Evolutionary conservation across 129 eudicot species (phyloP), one percentile per base, ranked within the genome.

Genomic region (sunflower (Helianthus annuus)): DNA sequence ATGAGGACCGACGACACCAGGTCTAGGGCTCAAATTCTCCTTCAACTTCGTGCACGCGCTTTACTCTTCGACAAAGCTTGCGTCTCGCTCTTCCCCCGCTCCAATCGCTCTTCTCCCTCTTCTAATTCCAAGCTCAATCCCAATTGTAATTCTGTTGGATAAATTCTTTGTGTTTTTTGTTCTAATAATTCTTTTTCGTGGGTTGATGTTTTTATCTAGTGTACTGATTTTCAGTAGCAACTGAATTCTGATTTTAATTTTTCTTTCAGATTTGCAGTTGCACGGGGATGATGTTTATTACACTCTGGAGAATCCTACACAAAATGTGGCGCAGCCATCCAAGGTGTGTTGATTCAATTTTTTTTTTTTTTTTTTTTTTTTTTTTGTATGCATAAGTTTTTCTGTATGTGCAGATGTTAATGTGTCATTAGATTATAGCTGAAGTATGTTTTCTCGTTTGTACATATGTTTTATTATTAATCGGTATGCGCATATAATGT

Each of bases 31-130:
- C 93, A 85, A 71, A 81, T 95, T 76, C 89, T 81, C 5, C 91
- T 95, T 42, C 97, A 91, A 81, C 93, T 95, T 70, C 92, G 97
- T 40, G 97, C 71, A 10, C 96, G 99, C n/a, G 99, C 99, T 68
- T 96, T 95, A 61, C 88, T 95, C 53, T 95, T 95, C 70, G 99
- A 95, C 16, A 95, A 95, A 78, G 96, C 96, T 12, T 79, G 90
- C 11, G 74, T 88, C 3, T 73, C 88, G 24, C 89, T 89, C 67
- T 84, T 78, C 63, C 79, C 84, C 19, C 79, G 45, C 13, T 65
- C 82, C 49, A 67, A 88, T 12, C 52, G 63, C 0, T 40, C 80
- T 2, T 55, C 75, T 15, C 42, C 91, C 4, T 57, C 88, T n/a
- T 10, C 86, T 7, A 69, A 90, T 70, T 80, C 96, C 4, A 88